Conservation (phyloP, 2,329 filamentous ascomycete genomes). For the Fusarium camptoceras region DNA sequence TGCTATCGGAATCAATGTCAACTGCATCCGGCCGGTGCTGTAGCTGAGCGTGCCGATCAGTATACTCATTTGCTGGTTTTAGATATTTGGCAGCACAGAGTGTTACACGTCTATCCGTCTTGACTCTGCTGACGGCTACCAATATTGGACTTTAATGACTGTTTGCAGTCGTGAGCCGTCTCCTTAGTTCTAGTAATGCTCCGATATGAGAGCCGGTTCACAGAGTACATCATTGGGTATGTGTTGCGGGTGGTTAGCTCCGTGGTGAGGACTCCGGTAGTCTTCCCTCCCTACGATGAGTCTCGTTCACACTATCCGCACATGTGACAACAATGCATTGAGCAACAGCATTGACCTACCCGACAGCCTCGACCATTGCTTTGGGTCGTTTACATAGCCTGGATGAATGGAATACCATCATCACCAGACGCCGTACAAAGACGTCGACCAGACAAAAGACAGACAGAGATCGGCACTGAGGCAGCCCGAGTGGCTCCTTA, state of each 20-base stretch:
- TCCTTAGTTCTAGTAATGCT: not conserved
- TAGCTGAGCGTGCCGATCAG: not conserved
- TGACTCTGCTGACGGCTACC: not conserved
- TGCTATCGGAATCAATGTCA: not conserved
- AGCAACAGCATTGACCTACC: not conserved
- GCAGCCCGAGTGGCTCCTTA: not conserved
- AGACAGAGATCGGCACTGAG: not conserved
- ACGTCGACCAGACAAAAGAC: not conserved
- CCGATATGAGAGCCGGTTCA: not conserved
- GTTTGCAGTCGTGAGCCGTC: not conserved
- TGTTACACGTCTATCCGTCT: not conserved
- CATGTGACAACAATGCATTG: not conserved
- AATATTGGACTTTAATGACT: not conserved
- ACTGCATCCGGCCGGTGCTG: not conserved
- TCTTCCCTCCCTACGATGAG: not conserved
- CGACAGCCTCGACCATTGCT: not conserved
- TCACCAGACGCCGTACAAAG: not conserved
- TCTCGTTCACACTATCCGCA: not conserved
- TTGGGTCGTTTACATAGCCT: not conserved
- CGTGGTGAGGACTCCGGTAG: not conserved
- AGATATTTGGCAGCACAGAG: not conserved
- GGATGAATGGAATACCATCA: not conserved
- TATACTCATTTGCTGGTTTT: not conserved
- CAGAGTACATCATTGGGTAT: not conserved
- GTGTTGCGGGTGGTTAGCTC: not conserved